These are phyloP conservation scores for Pistacia vera DNA, from an alignment of 345 rosid genomes.

Conservation along the genomic window DNA sequence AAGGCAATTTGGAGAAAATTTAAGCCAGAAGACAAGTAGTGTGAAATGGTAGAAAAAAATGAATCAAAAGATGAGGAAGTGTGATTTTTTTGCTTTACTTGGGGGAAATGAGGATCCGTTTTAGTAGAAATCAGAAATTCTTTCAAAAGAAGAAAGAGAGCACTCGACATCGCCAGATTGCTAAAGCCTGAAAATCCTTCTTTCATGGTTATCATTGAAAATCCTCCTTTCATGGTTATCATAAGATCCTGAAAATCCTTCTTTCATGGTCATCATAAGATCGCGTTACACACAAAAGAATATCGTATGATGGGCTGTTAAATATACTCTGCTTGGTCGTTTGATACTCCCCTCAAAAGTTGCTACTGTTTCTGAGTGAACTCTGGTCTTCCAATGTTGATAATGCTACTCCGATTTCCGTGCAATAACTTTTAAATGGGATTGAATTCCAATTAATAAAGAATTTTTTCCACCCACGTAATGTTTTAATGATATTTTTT, in stretches of 20 bases:
- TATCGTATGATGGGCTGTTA: too few relatives aligned
- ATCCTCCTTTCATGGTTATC: background rate
- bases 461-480: too few relatives aligned
- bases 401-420: too few relatives aligned
- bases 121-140: background rate
- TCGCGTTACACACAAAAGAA: too few relatives aligned
- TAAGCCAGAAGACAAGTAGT: slow-evolving; percentile 11
- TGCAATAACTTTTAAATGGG: too few relatives aligned
- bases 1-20: background rate
- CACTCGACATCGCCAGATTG: background rate
- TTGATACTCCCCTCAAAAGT: too few relatives aligned
- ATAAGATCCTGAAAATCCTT: background rate
- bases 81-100: background rate
- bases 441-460: too few relatives aligned
- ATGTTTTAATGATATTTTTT: too few relatives aligned
- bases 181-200: background rate
- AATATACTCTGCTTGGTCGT: too few relatives aligned
- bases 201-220: too few relatives aligned
- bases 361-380: too few relatives aligned
- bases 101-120: background rate
- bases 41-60: slow-evolving; percentile 10
- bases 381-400: too few relatives aligned
- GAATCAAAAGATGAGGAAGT: background rate
- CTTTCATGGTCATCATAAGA: background rate
- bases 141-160: background rate